A percentile compares a stretch with the other conserved stretches of the same genome.
These are phyloP conservation scores for Puccinellia tenuiflora DNA, from an alignment of 176 grass and related monocot genomes.

Conservation along the genomic window DNA sequence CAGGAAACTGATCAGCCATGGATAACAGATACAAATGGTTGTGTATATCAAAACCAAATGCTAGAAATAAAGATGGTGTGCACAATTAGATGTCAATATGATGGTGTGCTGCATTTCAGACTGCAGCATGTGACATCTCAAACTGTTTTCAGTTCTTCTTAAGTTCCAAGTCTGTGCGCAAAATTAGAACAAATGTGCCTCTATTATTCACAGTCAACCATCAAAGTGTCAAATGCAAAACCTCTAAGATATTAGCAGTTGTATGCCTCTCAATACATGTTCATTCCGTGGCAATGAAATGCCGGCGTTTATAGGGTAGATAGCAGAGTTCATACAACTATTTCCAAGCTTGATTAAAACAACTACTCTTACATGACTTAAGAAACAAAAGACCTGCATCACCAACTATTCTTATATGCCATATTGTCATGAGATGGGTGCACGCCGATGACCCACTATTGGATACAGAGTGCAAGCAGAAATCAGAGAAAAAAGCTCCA, in stretches of 20 bases:
- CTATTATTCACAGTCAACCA: not conserved
- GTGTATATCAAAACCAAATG: not conserved
- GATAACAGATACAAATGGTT: not conserved
- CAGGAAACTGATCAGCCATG: conserved; percentile 29
- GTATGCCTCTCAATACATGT: not conserved
- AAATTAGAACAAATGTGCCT: not conserved
- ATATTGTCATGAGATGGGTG: not conserved
- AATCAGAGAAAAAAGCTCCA: not conserved
- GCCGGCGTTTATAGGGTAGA: not conserved
- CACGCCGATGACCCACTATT: not conserved
- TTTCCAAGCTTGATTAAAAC: not conserved
- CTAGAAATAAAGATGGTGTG: not conserved
- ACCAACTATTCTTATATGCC: not conserved
- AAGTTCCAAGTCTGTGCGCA: not conserved
- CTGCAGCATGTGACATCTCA: not conserved
- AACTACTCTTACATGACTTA: not conserved
- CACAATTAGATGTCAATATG: not conserved
- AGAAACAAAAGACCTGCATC: not conserved
- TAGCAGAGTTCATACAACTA: not conserved
- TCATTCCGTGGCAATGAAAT: not conserved
- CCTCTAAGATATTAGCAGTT: not conserved
- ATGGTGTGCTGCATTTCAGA: not conserved
- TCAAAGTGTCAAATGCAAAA: not conserved
- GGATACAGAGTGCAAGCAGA: not conserved
- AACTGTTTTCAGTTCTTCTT: conserved; percentile 5